phyloP scores from a whole-genome alignment of 495 filamentous ascomycete species.

The Delitschia confertaspora region DNA sequence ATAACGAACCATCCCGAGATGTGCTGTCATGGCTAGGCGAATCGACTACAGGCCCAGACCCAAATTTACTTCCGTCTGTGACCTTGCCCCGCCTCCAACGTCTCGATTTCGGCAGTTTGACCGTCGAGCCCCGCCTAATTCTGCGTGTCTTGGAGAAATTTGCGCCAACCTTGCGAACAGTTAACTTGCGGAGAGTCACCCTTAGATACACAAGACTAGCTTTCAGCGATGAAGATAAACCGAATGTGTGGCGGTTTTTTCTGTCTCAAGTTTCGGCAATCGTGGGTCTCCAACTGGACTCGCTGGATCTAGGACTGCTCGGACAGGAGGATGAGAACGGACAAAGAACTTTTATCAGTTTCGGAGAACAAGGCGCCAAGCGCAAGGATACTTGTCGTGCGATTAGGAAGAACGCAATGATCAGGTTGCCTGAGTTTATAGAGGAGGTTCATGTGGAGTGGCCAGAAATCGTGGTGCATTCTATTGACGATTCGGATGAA shows the following conservation, averaged over 20 bases:
- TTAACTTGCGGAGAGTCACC: slow-evolving; percentile 33
- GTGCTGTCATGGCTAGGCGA: no score
- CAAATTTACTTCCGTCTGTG: slow-evolving; percentile 11
- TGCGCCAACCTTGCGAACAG: slow-evolving; percentile 30
- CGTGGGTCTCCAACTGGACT: neutral
- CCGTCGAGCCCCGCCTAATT: slow-evolving; percentile 12
- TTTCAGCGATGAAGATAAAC: neutral
- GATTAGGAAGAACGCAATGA: neutral
- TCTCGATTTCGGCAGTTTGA: slow-evolving; percentile 37
- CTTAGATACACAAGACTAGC: slow-evolving; percentile 14
- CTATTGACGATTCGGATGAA: no score
- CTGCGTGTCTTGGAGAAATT: slow-evolving; percentile 34
- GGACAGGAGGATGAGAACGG: no score
- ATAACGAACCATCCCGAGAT: no score
- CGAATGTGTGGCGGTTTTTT: neutral
- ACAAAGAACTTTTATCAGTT: no score
- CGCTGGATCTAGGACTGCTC: neutral
- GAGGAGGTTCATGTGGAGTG: neutral
- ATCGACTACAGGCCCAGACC: neutral
- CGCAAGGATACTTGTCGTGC: neutral
- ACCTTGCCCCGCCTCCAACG: slow-evolving; percentile 29
- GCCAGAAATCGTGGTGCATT: no score
- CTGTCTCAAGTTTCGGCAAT: neutral
- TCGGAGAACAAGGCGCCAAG: neutral
- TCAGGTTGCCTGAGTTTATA: slow-evolving; percentile 1